These are phyloP conservation scores for Paratinospora sagittata DNA, from an alignment of 164 flowering plant genomes.

Conservation along the genomic window DNA sequence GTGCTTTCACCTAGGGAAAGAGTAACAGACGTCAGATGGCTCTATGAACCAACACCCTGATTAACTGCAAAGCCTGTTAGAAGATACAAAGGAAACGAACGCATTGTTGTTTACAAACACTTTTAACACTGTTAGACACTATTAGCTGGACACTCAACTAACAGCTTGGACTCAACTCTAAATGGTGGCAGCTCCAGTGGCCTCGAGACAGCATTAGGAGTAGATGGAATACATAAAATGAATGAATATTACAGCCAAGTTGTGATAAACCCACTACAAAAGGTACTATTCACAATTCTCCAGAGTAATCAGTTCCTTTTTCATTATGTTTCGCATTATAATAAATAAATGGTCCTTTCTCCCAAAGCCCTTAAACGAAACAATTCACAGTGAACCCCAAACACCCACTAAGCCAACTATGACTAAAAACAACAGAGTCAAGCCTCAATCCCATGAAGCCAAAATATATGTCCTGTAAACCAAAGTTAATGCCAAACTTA, in stretches of 20 bases:
- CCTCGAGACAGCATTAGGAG: neutral
- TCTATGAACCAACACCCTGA: neutral
- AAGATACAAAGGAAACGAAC: too few species aligned
- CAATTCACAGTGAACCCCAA: neutral
- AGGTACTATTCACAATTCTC: neutral
- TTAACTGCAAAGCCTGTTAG: neutral
- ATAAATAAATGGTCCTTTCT: too few species aligned
- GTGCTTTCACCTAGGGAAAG: slow-evolving; percentile 67
- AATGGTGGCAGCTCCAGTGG: neutral
- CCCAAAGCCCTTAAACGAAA: neutral
- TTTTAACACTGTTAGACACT: too few species aligned
- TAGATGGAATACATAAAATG: neutral
- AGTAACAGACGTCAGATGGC: neutral
- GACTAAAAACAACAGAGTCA: neutral
- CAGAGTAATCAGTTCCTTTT: neutral
- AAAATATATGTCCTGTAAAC: neutral
- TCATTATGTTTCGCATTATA: neutral
- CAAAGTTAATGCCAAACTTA: neutral
- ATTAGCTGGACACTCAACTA: neutral
- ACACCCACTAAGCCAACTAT: neutral
- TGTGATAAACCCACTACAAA: slow-evolving; percentile 2
- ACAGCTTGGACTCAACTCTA: neutral
- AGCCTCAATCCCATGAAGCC: neutral
- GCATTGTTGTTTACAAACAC: too few species aligned
- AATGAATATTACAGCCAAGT: neutral